A percentile compares a stretch with the other conserved stretches of the same genome.
phyloP scores from a whole-genome alignment of 352 stramenopile species.

The Bremia lactucae region DNA sequence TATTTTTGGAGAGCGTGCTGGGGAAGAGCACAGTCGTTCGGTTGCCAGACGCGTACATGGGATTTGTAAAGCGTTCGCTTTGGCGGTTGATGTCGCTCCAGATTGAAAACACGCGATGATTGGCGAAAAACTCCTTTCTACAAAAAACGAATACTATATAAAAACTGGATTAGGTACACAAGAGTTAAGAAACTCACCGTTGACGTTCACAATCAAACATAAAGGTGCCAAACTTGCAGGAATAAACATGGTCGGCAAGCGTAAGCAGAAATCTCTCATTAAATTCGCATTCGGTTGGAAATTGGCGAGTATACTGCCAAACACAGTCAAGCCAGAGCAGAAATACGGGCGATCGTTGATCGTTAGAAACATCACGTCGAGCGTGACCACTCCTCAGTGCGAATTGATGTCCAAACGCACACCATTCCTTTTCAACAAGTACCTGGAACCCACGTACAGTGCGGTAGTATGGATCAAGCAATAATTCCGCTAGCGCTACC shows the following conservation, averaged over 20 bases:
- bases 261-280: slow-evolving; percentile 88
- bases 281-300: slow-evolving; percentile 96
- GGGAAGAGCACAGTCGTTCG: slow-evolving; percentile 34
- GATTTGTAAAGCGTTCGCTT: slow-evolving; percentile 60
- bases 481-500: slow-evolving; percentile 89
- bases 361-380: slow-evolving; percentile 75
- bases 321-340: slow-evolving; percentile 97
- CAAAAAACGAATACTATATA: slow-evolving; percentile 3
- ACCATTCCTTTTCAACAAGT: slow-evolving; percentile 99
- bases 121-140: slow-evolving; percentile 71
- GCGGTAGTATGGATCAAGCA: slow-evolving; percentile 96
- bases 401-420: slow-evolving; percentile 98
- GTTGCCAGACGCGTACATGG: slow-evolving; percentile 46
- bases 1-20: slow-evolving; percentile 81
- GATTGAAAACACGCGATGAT: slow-evolving; percentile 65
- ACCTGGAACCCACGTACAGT: slow-evolving; percentile 93
- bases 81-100: slow-evolving; percentile 74
- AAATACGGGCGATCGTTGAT: slow-evolving; percentile 97
- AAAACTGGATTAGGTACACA: background rate
- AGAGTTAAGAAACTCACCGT: slow-evolving; percentile 24
- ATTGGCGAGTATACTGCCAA: slow-evolving; percentile 94
- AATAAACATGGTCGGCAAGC: slow-evolving; percentile 94
- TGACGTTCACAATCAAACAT: slow-evolving; percentile 94
- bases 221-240: slow-evolving; percentile 96
- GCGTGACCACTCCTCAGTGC: slow-evolving; percentile 89